Base-by-base conservation (phyloP, 345 rosid species). In the Eucalyptus curtisii region DNA sequence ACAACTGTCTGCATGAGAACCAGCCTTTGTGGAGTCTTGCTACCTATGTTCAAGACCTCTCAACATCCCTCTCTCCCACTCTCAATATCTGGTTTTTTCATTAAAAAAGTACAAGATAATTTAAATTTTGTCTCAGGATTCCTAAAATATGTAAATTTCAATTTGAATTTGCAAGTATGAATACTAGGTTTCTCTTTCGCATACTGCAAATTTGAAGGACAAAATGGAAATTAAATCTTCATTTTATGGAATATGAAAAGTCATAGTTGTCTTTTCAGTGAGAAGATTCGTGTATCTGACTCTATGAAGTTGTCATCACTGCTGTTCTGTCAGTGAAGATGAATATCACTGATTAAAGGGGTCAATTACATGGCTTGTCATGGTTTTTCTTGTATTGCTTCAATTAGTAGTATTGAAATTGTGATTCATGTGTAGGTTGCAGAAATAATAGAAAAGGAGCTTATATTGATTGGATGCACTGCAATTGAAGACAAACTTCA, bases 401-500 rank as follows among this genome's bases (percentile, higher is more conserved):
- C 45, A 76, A 37, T 37, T 40, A 37, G 82, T 86, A 42, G 22
- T 48, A 59, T 31, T 85, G 24, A 49, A 68, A n/a, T 71, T 44
- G 79, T 48, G 42, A n/a, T 68, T 52, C 25, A 27, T 57, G n/a
- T 94, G 92, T 92, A 98, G 99, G 98, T 98, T 87, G 97, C 97
- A 49, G 99, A 98, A 93, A 95, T 95, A 89, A 96, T 97, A 66
- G 99, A 98, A 89, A 96, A 97, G 92, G 96, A 98, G 89, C 98
- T 98, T 88, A 89, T 89, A 92, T 92, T 98, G 94, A 98, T 98
- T 87, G 99, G 99, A 66, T 90, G 93, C 90, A 98, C 99, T 90
- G 99, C 99, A 47, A 98, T 98, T 93, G 99, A 98, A 94, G 99
- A 98, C 93, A 98, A 98, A 90, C 99, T 98, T 92, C 99, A 98